A percentile compares a stretch with the other conserved stretches of the same genome.
These are phyloP conservation scores for Mortierella antarctica DNA, from an alignment of 192 early-diverging fungal species.

Conservation along the genomic window DNA sequence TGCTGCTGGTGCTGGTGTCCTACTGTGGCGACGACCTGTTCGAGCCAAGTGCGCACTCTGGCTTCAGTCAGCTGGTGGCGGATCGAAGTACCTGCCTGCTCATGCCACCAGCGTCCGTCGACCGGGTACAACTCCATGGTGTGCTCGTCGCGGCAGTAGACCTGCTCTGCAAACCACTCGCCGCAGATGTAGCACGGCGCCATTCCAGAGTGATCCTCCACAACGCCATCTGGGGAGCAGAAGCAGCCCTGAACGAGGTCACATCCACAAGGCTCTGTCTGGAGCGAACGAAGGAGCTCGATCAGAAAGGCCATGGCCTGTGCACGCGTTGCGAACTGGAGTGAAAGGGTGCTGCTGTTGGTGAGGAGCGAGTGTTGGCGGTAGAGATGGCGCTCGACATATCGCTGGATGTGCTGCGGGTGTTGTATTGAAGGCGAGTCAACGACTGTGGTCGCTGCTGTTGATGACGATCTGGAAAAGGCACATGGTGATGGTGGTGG, in stretches of 20 bases:
- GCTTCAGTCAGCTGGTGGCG: slow-evolving; percentile 34
- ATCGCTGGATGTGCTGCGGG: too few species aligned
- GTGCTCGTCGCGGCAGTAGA: slow-evolving; percentile 8
- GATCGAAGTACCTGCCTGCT: slow-evolving; percentile 20
- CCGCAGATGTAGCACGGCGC: slow-evolving; percentile 51
- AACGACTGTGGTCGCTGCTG: slow-evolving; percentile 17
- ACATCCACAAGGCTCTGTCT: slow-evolving; percentile 37
- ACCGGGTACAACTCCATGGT: slow-evolving; percentile 12
- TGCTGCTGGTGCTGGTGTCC: slow-evolving; percentile 2
- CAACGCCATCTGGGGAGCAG: slow-evolving; percentile 29
- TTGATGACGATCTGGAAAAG: slow-evolving; percentile 14
- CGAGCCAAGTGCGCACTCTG: slow-evolving; percentile 33
- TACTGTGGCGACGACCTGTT: slow-evolving; percentile 24
- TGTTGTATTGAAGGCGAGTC: not conserved
- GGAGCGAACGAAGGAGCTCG: slow-evolving; percentile 26
- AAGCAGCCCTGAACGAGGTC: slow-evolving; percentile 37
- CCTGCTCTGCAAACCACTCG: slow-evolving; percentile 48
- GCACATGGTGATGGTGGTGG: slow-evolving; percentile 2
- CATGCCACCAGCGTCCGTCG: slow-evolving; percentile 43
- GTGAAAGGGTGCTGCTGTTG: slow-evolving; percentile 3
- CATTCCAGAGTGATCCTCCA: slow-evolving; percentile 35
- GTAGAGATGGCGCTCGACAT: slow-evolving; percentile 17
- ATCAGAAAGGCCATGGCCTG: slow-evolving; percentile 53
- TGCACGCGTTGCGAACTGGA: slow-evolving; percentile 43
- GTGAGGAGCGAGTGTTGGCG: not conserved